phyloP scores from a whole-genome alignment of 2,329 filamentous ascomycete genomes.

The Scedosporium apiospermum region DNA sequence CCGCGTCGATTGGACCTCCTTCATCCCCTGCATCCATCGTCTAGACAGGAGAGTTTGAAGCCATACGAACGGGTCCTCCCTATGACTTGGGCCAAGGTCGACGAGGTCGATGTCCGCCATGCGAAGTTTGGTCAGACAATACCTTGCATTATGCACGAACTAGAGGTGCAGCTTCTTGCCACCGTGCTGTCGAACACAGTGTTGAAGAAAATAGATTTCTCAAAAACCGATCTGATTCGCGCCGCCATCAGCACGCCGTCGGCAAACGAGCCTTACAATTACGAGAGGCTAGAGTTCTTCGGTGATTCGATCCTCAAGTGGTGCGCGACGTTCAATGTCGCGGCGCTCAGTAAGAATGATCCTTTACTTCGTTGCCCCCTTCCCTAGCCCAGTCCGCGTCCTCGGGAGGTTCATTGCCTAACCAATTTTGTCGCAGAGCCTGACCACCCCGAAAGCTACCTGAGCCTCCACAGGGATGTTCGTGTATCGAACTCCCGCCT shows the following conservation, averaged over 20 bases:
- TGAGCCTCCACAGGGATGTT: conserved; percentile 58
- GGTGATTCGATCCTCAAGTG: conserved; percentile 80
- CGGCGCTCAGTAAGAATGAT: conserved; percentile 34
- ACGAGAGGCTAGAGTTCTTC: conserved; percentile 78
- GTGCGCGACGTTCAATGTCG: conserved; percentile 56
- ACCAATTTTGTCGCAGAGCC: conserved; percentile 35
- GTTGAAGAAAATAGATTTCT: conserved; percentile 35
- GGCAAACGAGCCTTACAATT: conserved; percentile 53
- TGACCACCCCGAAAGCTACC: conserved; percentile 65
- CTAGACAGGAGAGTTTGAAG: conserved; percentile 24
- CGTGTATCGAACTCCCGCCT: conserved; percentile 71
- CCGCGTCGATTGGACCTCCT: conserved; percentile 52
- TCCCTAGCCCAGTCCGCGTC: background rate
- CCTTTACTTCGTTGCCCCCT: background rate
- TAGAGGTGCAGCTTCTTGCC: conserved; percentile 57
- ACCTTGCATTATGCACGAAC: conserved; percentile 61
- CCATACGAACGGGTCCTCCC: conserved; percentile 36
- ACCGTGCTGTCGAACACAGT: conserved; percentile 38
- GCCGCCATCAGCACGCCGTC: conserved; percentile 62
- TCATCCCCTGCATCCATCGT: conserved; percentile 23
- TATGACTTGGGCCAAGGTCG: conserved; percentile 36
- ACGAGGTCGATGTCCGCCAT: conserved; percentile 33
- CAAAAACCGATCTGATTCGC: conserved; percentile 44
- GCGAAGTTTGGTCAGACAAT: conserved; percentile 51
- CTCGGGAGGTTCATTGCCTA: conserved; percentile 3